A percentile compares a stretch with the other conserved stretches of the same genome.
phyloP scores from a whole-genome alignment of 441 rosid genomes.

The Erysimum pusillum region DNA sequence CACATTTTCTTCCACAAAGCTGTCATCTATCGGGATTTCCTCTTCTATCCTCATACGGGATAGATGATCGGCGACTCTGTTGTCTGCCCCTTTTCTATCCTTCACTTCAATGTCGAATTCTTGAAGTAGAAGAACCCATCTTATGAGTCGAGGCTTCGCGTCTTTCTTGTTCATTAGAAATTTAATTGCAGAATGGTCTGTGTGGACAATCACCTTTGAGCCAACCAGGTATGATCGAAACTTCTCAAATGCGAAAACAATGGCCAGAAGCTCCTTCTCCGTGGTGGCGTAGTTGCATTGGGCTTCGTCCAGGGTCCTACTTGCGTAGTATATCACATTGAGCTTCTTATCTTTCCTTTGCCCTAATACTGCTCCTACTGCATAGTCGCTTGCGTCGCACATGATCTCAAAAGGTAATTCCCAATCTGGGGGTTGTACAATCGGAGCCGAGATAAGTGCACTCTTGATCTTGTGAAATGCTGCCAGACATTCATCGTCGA shows the following conservation, averaged over 20 bases:
- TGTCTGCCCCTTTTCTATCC: neutral
- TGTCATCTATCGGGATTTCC: fast-evolving
- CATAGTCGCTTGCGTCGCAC: neutral
- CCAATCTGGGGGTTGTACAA: neutral
- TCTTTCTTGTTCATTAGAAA: neutral
- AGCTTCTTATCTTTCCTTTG: neutral
- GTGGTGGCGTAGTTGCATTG: neutral
- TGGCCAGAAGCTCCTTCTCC: neutral
- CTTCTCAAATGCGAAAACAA: neutral
- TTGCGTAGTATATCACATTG: neutral
- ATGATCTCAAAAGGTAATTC: neutral
- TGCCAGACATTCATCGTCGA: neutral
- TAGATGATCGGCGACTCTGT: neutral
- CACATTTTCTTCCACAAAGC: neutral
- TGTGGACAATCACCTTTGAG: neutral
- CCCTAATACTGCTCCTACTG: neutral
- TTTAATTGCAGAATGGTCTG: neutral
- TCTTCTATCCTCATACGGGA: neutral
- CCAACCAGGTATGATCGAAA: neutral
- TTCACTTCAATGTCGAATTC: neutral
- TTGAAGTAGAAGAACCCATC: neutral
- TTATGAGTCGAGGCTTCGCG: neutral
- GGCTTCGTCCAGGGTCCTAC: neutral
- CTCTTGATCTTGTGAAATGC: neutral
- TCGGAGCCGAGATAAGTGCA: neutral